Evolutionary conservation across 2,329 filamentous ascomycete genomes (phyloP), one percentile per base, ranked within the genome.

Genomic region (Epichloe scottii): DNA sequence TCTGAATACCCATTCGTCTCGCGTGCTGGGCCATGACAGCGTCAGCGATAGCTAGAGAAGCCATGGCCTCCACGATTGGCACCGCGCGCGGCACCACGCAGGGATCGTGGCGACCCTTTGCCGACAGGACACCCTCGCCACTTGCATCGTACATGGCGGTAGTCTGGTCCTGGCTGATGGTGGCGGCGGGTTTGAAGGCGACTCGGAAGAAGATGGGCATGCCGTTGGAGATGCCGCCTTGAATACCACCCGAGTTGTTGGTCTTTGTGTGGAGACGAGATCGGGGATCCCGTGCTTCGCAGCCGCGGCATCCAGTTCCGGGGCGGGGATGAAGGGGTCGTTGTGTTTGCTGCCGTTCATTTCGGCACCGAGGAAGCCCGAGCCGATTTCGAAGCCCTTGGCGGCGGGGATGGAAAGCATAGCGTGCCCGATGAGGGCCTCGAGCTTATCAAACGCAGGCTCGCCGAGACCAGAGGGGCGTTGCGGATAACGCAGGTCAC

Each of bases 351-450:
- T 93, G 21, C 93, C 91, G 2, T 85, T 85, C 39, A 97, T 78
- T 65, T 90, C 85, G 62, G 85, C 86, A 53, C 93, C 91, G 48
- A 77, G 82, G 67, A 97, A 97, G 12, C 93, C 93, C 49, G 87
- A 95, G 50, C 93, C 93, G 57, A 97, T 84, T 66, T 97, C 91
- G 64, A 97, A 97, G 50, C 86, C 91, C 72, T 97, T 98, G 38
- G 87, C 91, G 3, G 93, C 89, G 5, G 93, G 93, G 60, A 97
- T 95, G 65, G 82, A 89, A 56, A 97, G 78, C 87, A 98, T 97
- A 47, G 87, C 93, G 63, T 97, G 91, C 26, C 82, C 90, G 45
- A 98, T 81, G 65, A 79, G 81, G 7, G 93, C 93, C 73, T 98
- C 90, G 43, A 97, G 77, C 74, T 97, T 97, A 69, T 95, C 88